Percentiles rank a stretch among this genome's conserved stretches.
Conservation (phyloP, 2,329 filamentous ascomycete species). For the Epichloe bromicola region DNA sequence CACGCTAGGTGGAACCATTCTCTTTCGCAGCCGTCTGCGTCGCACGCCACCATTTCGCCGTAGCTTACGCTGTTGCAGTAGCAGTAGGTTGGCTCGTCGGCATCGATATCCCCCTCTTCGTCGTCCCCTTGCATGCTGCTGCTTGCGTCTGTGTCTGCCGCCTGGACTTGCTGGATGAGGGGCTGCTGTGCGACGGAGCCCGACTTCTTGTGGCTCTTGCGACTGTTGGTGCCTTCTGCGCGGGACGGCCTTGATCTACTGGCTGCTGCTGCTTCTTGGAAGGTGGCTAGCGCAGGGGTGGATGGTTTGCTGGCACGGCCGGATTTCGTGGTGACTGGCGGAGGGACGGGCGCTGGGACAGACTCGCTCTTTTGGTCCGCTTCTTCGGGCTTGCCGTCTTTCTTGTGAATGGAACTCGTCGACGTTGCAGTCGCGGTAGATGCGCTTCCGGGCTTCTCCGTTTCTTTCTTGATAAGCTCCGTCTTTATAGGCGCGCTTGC, state of each 20-base stretch:
- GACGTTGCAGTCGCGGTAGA: conserved; percentile 12
- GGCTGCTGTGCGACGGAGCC: conserved; percentile 23
- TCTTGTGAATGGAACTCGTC: conserved; percentile 20
- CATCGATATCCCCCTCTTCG: conserved; percentile 48
- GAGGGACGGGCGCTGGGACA: conserved; percentile 23
- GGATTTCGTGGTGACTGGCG: conserved; percentile 48
- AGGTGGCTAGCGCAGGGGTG: conserved; percentile 46
- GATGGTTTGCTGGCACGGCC: conserved; percentile 54
- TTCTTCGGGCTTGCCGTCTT: conserved; percentile 29
- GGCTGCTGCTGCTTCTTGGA: conserved; percentile 37
- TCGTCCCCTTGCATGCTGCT: conserved; percentile 27
- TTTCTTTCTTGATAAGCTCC: conserved; percentile 22
- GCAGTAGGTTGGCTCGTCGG: conserved; percentile 63
- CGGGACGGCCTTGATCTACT: conserved; percentile 39
- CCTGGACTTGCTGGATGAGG: conserved; percentile 19
- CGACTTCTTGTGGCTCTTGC: conserved; percentile 48
- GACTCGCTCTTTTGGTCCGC: conserved; percentile 25
- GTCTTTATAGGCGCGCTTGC: conserved; percentile 20
- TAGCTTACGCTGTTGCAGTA: conserved; percentile 72
- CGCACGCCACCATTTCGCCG: conserved; percentile 75
- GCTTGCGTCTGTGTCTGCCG: conserved; percentile 28
- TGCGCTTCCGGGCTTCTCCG: conserved; percentile 16
- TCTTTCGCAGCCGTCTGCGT: conserved; percentile 56
- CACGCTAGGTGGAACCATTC: conserved; percentile 82
- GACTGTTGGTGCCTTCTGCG: conserved; percentile 25